These are phyloP conservation scores for Cercospora sojina DNA, from an alignment of 2,329 filamentous ascomycete species.

Conservation along the genomic window DNA sequence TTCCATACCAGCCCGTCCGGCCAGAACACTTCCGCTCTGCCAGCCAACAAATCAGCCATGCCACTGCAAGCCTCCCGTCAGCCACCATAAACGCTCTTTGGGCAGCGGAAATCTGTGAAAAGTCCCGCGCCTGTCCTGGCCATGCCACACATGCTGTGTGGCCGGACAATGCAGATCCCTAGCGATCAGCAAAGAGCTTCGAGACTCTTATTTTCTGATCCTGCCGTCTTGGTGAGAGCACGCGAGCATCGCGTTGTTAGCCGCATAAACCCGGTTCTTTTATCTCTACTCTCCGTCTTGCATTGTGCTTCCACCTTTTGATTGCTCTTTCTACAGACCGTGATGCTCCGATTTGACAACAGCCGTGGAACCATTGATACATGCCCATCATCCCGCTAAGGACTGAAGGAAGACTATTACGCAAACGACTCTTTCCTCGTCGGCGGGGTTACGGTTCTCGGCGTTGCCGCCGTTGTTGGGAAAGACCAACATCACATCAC, in stretches of 20 bases:
- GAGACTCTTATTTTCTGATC: constrained; percentile 2
- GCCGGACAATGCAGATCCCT: constrained; percentile 1
- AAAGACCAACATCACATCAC: background rate
- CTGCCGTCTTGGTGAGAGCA: background rate
- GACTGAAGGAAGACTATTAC: background rate
- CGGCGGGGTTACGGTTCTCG: constrained; percentile 1
- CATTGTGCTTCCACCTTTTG: background rate
- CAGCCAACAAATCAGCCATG: background rate
- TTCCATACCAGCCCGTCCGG: background rate
- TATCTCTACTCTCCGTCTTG: background rate
- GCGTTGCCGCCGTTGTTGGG: background rate
- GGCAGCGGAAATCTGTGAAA: background rate
- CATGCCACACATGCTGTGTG: background rate
- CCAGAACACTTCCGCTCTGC: background rate
- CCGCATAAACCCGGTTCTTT: background rate
- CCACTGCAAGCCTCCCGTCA: background rate
- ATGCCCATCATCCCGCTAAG: background rate
- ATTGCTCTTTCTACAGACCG: background rate
- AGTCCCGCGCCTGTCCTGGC: background rate
- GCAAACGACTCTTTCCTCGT: background rate
- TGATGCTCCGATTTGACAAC: background rate
- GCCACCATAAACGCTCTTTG: background rate
- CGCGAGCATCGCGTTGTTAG: background rate
- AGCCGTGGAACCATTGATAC: background rate
- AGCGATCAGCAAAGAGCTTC: constrained; percentile 1